Base-by-base conservation (phyloP, 1,139 yeast species). In the Debaryomycetaceae sp. region DNA sequence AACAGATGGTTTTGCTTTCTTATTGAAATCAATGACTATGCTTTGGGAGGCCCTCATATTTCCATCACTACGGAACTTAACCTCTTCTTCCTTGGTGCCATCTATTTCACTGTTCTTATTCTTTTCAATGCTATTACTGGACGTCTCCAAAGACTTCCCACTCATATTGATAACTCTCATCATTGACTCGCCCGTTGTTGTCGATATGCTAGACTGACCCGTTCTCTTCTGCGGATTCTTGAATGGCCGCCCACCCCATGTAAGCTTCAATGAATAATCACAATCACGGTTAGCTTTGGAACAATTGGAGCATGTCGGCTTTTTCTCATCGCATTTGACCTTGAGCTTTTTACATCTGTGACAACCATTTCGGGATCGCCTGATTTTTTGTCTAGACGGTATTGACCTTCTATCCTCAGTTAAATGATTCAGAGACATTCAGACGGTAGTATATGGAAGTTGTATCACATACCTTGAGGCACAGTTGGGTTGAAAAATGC, bases 161-260 rank as follows among this genome's bases (percentile, higher is more conserved):
- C 6, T 6, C 36, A 35, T 13, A 13, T 17, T 20, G 7, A 34
- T 13, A 9, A 13, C 22, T 8, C 37, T 4, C 37, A 34, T 34
- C 13, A 8, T 8, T n/a, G 22, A 14, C 8, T 34, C 22, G 4
- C 8, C 13, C 13, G 11, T 11, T 27, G 31, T 27, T 8, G 31
- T 27, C 3, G 11, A 8, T 7, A 27, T 8, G 11, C 4, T 27
- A 3, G 31, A 27, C 11, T 27, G 31, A 9, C 34, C 45, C 13
- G 46, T 47, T 24, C 54, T 66, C 9, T 72, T 66, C 41, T 72
- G 77, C 50, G 49, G 40, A 45, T 69, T 63, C 47, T 68, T 68
- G 49, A 71, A 81, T 0, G 88, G 89, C 42, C 91, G 62, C 0
- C 93, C 93, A 22, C 91, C 93, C 95, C 95, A 87, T 0, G 82